Evolutionary conservation across 1,284 basidiomycete genomes (phyloP).

Genomic region (Apiotrichum siamense): DNA sequence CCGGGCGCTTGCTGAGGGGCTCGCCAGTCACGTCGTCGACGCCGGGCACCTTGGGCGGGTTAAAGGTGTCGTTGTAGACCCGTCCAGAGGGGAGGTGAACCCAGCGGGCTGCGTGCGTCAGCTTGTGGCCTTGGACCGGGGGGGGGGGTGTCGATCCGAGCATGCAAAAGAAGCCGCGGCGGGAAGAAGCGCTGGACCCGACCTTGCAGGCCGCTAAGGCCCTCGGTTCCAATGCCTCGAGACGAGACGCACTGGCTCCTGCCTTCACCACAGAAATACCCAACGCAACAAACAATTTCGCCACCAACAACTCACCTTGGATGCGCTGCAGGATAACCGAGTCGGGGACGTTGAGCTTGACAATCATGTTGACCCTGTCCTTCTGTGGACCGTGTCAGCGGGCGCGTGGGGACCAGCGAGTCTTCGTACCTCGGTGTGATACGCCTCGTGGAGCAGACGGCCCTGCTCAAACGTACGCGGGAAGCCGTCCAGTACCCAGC

Average conservation of each 20-base stretch:
- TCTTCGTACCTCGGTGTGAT: constrained; percentile 33
- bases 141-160: too few species aligned
- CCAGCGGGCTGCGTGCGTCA: constrained; percentile 66
- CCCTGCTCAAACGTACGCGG: constrained; percentile 89
- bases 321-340: constrained; percentile 83
- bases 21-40: constrained; percentile 91
- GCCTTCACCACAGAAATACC: too few species aligned
- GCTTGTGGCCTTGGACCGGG: too few species aligned
- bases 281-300: not conserved
- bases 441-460: constrained; percentile 62
- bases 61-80: constrained; percentile 88
- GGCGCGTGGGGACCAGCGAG: constrained; percentile 49
- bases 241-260: too few species aligned
- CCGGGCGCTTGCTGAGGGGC: constrained; percentile 76
- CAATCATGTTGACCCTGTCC: constrained; percentile 68
- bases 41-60: constrained; percentile 78
- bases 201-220: too few species aligned
- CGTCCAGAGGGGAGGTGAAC: constrained; percentile 87
- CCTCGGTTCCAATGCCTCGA: too few species aligned
- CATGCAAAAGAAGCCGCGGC: too few species aligned
- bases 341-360: constrained; percentile 89
- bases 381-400: constrained; percentile 55
- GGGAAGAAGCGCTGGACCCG: too few species aligned
- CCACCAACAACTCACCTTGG: constrained; percentile 54
- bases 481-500: constrained; percentile 94